Percentiles rank a stretch among this genome's conserved stretches.
These are phyloP conservation scores for Penicillium paxilli DNA, from an alignment of 495 filamentous ascomycete species.

Conservation along the genomic window DNA sequence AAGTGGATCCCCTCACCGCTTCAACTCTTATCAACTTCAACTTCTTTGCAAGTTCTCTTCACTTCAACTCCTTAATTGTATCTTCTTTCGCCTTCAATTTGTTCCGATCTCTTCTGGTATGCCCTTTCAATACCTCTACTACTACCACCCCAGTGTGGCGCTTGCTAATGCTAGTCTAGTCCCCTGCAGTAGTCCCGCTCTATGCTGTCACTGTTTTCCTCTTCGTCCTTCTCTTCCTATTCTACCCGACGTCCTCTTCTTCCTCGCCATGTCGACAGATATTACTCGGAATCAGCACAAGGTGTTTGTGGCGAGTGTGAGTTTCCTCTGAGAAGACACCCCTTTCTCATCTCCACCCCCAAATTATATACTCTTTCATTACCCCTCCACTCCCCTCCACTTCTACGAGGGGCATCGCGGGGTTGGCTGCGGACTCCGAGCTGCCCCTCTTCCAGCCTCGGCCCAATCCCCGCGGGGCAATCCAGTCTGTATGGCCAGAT, in stretches of 20 bases:
- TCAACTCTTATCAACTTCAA: slow-evolving; percentile 1
- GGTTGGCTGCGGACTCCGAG: no score
- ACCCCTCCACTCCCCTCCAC: neutral
- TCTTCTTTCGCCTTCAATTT: neutral
- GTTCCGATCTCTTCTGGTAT: no score
- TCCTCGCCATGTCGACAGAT: slow-evolving; percentile 20
- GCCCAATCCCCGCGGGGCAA: neutral
- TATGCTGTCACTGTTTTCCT: slow-evolving; percentile 1
- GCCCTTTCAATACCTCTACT: no score
- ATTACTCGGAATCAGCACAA: slow-evolving; percentile 24
- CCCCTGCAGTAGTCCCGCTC: no score
- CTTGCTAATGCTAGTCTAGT: no score
- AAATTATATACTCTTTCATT: neutral
- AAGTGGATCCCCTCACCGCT: slow-evolving; percentile 25
- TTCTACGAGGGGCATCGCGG: neutral
- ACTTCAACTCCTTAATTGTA: neutral
- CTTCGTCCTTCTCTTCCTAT: slow-evolving; percentile 16
- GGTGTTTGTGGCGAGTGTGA: slow-evolving; percentile 31
- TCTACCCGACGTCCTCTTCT: slow-evolving; percentile 23
- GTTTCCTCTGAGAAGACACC: no score
- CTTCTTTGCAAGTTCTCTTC: neutral
- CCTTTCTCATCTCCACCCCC: neutral
- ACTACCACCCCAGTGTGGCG: no score
- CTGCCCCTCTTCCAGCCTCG: neutral
- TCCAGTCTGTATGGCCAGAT: neutral